Evolutionary conservation across 345 rosid genomes (phyloP).

Genomic region (Noccaea bulbosa): DNA sequence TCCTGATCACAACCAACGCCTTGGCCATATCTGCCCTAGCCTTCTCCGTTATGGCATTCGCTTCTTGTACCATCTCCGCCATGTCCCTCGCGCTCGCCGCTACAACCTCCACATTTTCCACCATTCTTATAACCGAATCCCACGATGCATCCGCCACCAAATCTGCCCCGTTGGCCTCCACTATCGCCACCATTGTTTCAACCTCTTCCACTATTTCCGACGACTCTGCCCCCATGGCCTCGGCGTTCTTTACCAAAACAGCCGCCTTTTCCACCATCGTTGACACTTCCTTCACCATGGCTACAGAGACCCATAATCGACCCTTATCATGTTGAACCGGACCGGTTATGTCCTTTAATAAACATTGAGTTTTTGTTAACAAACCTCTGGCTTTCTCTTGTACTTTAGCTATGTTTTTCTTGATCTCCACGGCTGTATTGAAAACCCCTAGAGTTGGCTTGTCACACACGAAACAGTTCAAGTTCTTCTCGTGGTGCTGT

Average conservation of each 20-base stretch:
- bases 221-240: background rate
- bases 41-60: background rate
- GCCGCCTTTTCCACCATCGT: background rate
- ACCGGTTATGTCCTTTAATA: background rate
- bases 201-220: background rate
- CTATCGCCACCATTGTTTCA: background rate
- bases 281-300: slow-evolving; percentile 3
- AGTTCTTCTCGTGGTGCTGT: slow-evolving; percentile 68
- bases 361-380: background rate
- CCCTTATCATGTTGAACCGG: background rate
- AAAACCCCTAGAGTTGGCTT: slow-evolving; percentile 69
- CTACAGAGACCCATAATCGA: slow-evolving; percentile 1
- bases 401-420: slow-evolving; percentile 27
- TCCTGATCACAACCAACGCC: slow-evolving; percentile 1
- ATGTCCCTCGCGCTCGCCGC: background rate
- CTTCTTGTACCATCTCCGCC: slow-evolving; percentile 25
- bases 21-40: slow-evolving; percentile 12
- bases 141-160: background rate
- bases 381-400: slow-evolving; percentile 26
- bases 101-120: background rate
- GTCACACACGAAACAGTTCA: slow-evolving; percentile 75
- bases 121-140: background rate
- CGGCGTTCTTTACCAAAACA: background rate
- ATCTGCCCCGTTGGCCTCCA: background rate
- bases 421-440: slow-evolving; percentile 69